Evolutionary conservation across 2,329 filamentous ascomycete genomes (phyloP).

Genomic region (Fusarium dlaminii): DNA sequence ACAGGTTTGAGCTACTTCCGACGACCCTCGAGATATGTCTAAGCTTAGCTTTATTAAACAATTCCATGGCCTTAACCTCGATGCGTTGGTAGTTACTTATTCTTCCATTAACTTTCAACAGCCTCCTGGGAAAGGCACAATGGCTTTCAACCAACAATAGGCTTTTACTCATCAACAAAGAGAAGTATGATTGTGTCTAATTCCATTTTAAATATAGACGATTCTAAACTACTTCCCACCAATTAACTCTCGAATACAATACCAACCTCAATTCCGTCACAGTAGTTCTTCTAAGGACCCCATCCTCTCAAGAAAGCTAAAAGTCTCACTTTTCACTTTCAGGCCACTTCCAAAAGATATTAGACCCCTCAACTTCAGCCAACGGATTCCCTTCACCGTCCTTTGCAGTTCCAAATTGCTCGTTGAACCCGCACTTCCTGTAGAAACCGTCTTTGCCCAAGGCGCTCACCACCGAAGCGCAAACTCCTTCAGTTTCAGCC

Average conservation of each 20-base stretch:
- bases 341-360: constrained; percentile 37
- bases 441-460: constrained; percentile 53
- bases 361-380: constrained; percentile 4
- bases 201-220: rapidly evolving
- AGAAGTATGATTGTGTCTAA: rapidly evolving
- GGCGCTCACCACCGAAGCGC: constrained; percentile 51
- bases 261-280: not conserved
- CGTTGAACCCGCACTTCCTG: constrained; percentile 28
- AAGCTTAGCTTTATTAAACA: too few relatives aligned
- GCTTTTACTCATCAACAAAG: rapidly evolving
- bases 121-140: too few relatives aligned
- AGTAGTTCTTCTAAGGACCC: not conserved
- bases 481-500: constrained; percentile 49
- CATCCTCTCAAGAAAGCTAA: too few relatives aligned
- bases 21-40: rapidly evolving
- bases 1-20: too few relatives aligned
- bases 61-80: too few relatives aligned
- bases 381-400: constrained; percentile 27
- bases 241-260: rapidly evolving
- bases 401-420: constrained; percentile 20
- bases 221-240: rapidly evolving
- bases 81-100: too few relatives aligned
- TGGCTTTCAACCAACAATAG: rapidly evolving
- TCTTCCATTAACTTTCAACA: not conserved
- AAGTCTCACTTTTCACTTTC: not conserved